These are phyloP conservation scores for Suillus spraguei DNA, from an alignment of 768 basidiomycete genomes.

Conservation along the genomic window DNA sequence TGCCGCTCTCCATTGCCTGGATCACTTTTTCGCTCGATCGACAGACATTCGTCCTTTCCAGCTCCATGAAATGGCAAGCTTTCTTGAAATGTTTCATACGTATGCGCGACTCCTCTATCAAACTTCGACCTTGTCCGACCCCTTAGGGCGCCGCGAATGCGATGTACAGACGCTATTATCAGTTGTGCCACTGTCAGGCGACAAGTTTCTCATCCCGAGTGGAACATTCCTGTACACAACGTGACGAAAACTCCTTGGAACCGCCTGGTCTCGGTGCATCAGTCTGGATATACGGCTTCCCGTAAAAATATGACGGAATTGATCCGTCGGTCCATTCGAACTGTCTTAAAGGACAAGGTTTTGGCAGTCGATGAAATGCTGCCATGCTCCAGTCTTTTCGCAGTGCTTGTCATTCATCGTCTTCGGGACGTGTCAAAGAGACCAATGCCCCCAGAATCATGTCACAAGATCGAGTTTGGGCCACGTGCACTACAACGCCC, in stretches of 20 bases:
- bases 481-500: slow-evolving; percentile 40
- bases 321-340: slow-evolving; percentile 28
- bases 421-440: slow-evolving; percentile 33
- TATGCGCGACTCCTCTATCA: slow-evolving; percentile 40
- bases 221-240: neutral
- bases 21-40: slow-evolving; percentile 39
- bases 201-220: slow-evolving; percentile 13
- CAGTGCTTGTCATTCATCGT: slow-evolving; percentile 41
- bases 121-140: slow-evolving; percentile 30
- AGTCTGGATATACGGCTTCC: slow-evolving; percentile 13
- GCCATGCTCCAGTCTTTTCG: slow-evolving; percentile 32
- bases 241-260: neutral
- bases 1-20: slow-evolving; percentile 45
- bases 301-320: slow-evolving; percentile 23
- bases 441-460: slow-evolving; percentile 43
- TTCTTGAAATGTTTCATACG: slow-evolving; percentile 35
- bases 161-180: slow-evolving; percentile 38
- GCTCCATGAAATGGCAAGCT: slow-evolving; percentile 27
- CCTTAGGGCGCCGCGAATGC: slow-evolving; percentile 15
- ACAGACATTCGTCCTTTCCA: slow-evolving; percentile 28
- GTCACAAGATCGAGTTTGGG: slow-evolving; percentile 25
- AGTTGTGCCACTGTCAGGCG: slow-evolving; percentile 28
- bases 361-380: slow-evolving; percentile 34
- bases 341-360: slow-evolving; percentile 32
- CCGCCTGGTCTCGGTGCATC: neutral